These are phyloP conservation scores for Ceratocystis cacaofunesta DNA, from an alignment of 2,329 filamentous ascomycete genomes.

Conservation along the genomic window DNA sequence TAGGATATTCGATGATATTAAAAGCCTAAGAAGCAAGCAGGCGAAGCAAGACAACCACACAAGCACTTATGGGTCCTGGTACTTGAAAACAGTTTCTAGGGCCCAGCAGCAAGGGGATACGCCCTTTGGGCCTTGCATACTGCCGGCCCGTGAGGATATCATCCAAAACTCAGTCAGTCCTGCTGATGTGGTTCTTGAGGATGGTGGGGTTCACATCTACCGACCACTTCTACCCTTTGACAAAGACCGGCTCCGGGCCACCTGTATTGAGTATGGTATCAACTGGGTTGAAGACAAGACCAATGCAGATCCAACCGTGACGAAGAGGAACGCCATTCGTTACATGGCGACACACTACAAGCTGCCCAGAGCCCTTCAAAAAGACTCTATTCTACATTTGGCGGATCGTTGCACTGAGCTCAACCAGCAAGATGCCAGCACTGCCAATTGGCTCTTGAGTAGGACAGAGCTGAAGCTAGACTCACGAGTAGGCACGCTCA, in stretches of 20 bases:
- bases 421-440: conserved; percentile 31
- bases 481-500: not conserved
- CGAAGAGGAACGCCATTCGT: conserved; percentile 66
- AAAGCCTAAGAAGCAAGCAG: not conserved
- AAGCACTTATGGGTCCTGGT: not conserved
- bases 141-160: not conserved
- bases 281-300: conserved; percentile 75
- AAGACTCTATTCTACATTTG: conserved; percentile 47
- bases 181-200: conserved; percentile 32
- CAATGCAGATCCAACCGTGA: conserved; percentile 63
- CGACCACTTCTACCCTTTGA: conserved; percentile 55
- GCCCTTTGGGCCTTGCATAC: not conserved
- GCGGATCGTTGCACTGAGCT: conserved; percentile 36
- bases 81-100: not conserved
- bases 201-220: conserved; percentile 50
- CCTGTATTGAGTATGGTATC: conserved; percentile 53
- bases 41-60: not conserved
- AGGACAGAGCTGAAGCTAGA: not conserved
- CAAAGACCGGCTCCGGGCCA: conserved; percentile 59
- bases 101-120: not conserved
- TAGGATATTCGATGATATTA: not conserved
- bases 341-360: conserved; percentile 36
- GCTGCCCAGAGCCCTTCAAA: conserved; percentile 57
- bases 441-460: conserved; percentile 35
- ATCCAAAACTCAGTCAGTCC: not conserved